phyloP scores from a whole-genome alignment of 1,284 basidiomycete genomes.

The Fomitopsis palustris region DNA sequence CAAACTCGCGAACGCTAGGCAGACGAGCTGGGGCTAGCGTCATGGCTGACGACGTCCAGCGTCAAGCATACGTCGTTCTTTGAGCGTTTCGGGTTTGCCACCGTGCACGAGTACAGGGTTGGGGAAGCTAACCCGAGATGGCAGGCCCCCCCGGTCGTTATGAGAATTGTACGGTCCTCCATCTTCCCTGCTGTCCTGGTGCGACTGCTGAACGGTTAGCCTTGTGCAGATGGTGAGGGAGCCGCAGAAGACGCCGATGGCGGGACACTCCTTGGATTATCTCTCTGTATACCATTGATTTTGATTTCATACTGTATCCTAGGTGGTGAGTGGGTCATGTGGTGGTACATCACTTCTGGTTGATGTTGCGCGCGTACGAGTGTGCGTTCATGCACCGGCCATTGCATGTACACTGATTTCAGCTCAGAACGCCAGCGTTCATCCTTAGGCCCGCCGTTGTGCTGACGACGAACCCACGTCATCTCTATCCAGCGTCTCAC shows the following conservation, averaged over 20 bases:
- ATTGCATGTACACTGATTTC: not conserved
- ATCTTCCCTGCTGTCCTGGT: too few species aligned
- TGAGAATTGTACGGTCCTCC: not conserved
- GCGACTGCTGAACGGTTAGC: too few species aligned
- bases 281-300: not conserved
- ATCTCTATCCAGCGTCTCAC: too few species aligned
- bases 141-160: slow-evolving; percentile 2
- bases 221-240: not conserved
- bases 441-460: too few species aligned
- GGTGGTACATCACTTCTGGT: too few species aligned
- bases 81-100: slow-evolving; percentile 7
- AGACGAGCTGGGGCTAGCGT: not conserved
- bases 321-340: not conserved
- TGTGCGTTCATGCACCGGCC: not conserved
- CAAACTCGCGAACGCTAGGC: not conserved
- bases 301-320: not conserved
- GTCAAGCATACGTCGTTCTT: slow-evolving; percentile 7
- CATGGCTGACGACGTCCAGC: not conserved
- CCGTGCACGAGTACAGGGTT: not conserved
- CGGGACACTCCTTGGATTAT: not conserved
- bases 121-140: slow-evolving; percentile 10
- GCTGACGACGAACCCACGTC: too few species aligned
- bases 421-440: too few species aligned
- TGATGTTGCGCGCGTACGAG: too few species aligned
- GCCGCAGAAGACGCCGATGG: not conserved